phyloP scores from a whole-genome alignment of 2,329 filamentous ascomycete species.

The Zymoseptoria passerinii region DNA sequence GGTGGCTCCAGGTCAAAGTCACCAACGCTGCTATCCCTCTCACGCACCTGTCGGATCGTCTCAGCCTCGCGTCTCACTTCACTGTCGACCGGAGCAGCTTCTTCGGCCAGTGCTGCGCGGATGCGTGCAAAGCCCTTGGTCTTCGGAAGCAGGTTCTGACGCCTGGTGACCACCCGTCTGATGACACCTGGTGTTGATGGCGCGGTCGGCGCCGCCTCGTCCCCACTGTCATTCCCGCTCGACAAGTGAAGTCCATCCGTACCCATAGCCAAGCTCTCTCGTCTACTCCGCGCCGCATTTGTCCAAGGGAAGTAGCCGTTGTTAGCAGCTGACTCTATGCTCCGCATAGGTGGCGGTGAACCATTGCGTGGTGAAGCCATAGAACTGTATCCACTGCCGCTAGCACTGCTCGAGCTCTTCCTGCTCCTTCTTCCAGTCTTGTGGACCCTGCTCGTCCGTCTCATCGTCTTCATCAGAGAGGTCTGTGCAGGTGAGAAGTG shows the following conservation, averaged over 20 bases:
- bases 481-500: slow-evolving; percentile 26
- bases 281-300: slow-evolving; percentile 44
- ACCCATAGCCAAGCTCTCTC: slow-evolving; percentile 84
- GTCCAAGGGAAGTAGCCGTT: slow-evolving; percentile 28
- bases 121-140: slow-evolving; percentile 94
- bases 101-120: slow-evolving; percentile 78
- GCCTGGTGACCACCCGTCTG: slow-evolving; percentile 70
- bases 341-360: slow-evolving; percentile 61
- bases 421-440: slow-evolving; percentile 44
- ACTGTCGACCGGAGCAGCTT: slow-evolving; percentile 76
- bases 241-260: slow-evolving; percentile 80
- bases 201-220: slow-evolving; percentile 47
- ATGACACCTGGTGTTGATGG: slow-evolving; percentile 63
- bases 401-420: slow-evolving; percentile 54
- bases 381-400: slow-evolving; percentile 61
- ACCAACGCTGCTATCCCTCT: slow-evolving; percentile 57
- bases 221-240: slow-evolving; percentile 70
- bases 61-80: slow-evolving; percentile 88
- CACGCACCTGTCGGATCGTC: slow-evolving; percentile 88
- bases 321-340: slow-evolving; percentile 44
- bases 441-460: slow-evolving; percentile 47
- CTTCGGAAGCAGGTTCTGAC: slow-evolving; percentile 88
- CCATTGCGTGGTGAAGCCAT: slow-evolving; percentile 62
- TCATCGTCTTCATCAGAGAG: slow-evolving; percentile 71
- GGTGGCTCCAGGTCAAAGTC: slow-evolving; percentile 33